Evolutionary conservation across 2,329 filamentous ascomycete genomes (phyloP), one percentile per base, ranked within the genome.

Genomic region (Trichoderma pleuroti): DNA sequence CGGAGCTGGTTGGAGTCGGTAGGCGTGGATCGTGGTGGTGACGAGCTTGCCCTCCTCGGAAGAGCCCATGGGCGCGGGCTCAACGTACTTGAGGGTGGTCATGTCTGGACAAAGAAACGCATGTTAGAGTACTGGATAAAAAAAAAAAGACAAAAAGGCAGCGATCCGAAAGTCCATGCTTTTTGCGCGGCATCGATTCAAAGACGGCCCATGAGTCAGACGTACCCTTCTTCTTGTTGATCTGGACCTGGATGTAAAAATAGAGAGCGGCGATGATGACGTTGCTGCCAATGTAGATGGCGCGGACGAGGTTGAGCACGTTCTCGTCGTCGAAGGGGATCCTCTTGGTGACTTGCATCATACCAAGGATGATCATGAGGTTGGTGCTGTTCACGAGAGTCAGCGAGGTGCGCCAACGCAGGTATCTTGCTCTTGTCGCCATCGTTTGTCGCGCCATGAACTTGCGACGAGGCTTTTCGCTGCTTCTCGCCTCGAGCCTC

Each of bases 301-400:
- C 86, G 76, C 87, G 87, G 76, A 87, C 85, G 36, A 82, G 77
- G 79, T 87, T 88, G 75, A 89, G 86, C 24, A 87, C 84, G 60
- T 83, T 81, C 57, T 87, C 93, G 79, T 98, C 91, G 34, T 98
- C 95, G 78, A 98, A 97, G 62, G 94, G 93, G 73, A 99, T 90
- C 83, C 91, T 93, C 89, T 98, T 98, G 77, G 94, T 92, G 73
- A 97, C 92, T 87, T 98, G 95, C 93, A 98, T 98, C 92, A 98
- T 97, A 80, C 93, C 92, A 76, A 97, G 89, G 85, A 97, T 94
- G 90, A 97, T 94, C 85, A 93, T 86, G 82, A 97, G 87, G 88
- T 97, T 97, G 82, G 92, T 93, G 78, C 94, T 97, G 68, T 2
- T 2, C 54, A 21, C 54, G 49, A 67, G 5, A 59, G 54, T 80